Evolutionary conservation across 768 basidiomycete species (phyloP).

Genomic region (Suillus tomentosus): DNA sequence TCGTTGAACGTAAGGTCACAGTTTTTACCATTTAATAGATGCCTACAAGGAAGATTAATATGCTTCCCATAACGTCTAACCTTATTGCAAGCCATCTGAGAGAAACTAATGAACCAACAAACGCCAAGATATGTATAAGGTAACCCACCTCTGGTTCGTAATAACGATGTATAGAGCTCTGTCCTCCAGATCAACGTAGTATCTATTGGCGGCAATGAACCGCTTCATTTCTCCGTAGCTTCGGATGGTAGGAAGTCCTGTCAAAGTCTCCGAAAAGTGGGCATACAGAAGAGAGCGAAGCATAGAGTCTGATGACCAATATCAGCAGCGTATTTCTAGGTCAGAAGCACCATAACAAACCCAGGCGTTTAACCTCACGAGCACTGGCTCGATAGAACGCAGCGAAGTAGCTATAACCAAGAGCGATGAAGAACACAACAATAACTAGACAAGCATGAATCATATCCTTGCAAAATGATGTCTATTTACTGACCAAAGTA

Average conservation of each 20-base stretch:
- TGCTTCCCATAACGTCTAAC: conserved; percentile 66
- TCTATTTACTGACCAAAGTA: conserved; percentile 53
- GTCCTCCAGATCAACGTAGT: conserved; percentile 74
- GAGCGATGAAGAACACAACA: conserved; percentile 49
- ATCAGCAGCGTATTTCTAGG: background rate
- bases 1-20: background rate
- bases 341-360: conserved; percentile 19
- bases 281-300: conserved; percentile 75
- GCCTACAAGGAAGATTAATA: conserved; percentile 56
- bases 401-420: conserved; percentile 67
- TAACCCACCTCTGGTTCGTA: conserved; percentile 59
- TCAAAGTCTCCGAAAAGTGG: conserved; percentile 76
- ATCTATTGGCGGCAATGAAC: conserved; percentile 65
- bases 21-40: background rate
- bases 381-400: conserved; percentile 71
- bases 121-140: conserved; percentile 4
- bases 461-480: background rate
- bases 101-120: background rate
- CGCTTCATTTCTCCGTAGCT: conserved; percentile 67
- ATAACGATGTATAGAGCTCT: conserved; percentile 69
- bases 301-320: conserved; percentile 53
- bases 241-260: conserved; percentile 69
- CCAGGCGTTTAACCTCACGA: conserved; percentile 66
- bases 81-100: conserved; percentile 69
- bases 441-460: conserved; percentile 41